A percentile compares a stretch with the other conserved stretches of the same genome.
These are phyloP conservation scores for Monilinia polystroma DNA, from an alignment of 2,329 filamentous ascomycete genomes.

Conservation along the genomic window DNA sequence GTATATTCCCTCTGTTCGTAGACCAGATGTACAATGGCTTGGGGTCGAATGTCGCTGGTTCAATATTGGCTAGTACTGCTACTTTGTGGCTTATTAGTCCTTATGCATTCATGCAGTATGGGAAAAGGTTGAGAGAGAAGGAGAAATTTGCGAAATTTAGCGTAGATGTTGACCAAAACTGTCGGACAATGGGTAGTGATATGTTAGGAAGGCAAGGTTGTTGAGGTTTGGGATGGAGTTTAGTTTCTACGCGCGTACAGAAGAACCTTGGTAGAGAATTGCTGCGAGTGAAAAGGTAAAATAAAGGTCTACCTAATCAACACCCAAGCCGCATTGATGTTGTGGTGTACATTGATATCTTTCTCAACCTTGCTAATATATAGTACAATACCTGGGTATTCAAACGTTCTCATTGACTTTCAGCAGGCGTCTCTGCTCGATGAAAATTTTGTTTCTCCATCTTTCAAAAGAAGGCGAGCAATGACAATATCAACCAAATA, in stretches of 20 bases:
- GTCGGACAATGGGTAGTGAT: neutral
- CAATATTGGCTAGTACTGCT: slow-evolving; percentile 44
- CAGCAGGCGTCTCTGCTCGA: too few species aligned
- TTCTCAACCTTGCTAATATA: too few species aligned
- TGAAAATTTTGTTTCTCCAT: neutral
- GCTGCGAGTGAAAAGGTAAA: neutral
- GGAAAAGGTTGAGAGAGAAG: slow-evolving; percentile 39
- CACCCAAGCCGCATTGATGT: neutral
- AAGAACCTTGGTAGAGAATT: neutral
- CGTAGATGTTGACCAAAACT: neutral
- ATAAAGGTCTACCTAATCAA: neutral
- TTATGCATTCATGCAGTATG: slow-evolving; percentile 43
- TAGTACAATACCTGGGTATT: too few species aligned
- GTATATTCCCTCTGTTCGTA: slow-evolving; percentile 45
- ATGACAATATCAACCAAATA: neutral
- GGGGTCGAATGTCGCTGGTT: slow-evolving; percentile 44
- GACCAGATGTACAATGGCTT: slow-evolving; percentile 44
- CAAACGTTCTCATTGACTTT: neutral
- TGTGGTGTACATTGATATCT: neutral
- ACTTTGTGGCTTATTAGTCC: slow-evolving; percentile 45
- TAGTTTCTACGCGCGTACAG: too few species aligned
- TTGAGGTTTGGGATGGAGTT: neutral
- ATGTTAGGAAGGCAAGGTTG: neutral
- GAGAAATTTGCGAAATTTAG: slow-evolving; percentile 8
- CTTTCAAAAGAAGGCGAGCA: too few species aligned